These are phyloP conservation scores for Albifimbria verrucaria DNA, from an alignment of 2,329 filamentous ascomycete species.

Conservation along the genomic window DNA sequence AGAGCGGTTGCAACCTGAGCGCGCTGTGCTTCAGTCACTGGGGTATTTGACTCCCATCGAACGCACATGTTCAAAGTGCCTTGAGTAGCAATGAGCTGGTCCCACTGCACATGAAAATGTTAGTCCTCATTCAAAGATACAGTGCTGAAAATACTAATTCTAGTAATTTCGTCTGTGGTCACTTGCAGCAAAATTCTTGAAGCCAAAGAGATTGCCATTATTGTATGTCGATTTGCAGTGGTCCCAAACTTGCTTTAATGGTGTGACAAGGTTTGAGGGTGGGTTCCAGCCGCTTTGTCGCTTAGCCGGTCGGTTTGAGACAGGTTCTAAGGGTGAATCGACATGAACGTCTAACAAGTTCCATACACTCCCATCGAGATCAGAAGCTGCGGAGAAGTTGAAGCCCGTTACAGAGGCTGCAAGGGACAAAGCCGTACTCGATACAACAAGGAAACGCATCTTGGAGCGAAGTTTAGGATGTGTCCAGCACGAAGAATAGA, in stretches of 20 bases:
- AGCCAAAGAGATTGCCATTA: slow-evolving; percentile 16
- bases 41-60: slow-evolving; percentile 38
- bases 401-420: slow-evolving; percentile 18
- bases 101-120: slow-evolving; percentile 16
- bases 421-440: slow-evolving; percentile 14
- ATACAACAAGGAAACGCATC: slow-evolving; percentile 21
- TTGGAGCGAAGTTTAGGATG: slow-evolving; percentile 1
- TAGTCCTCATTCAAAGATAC: background rate
- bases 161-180: background rate
- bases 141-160: background rate
- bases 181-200: slow-evolving; percentile 26
- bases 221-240: slow-evolving; percentile 24
- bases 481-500: background rate
- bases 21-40: slow-evolving; percentile 35
- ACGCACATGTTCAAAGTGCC: slow-evolving; percentile 29
- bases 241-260: slow-evolving; percentile 28
- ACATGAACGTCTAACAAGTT: slow-evolving; percentile 14
- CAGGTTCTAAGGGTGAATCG: slow-evolving; percentile 8
- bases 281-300: slow-evolving; percentile 25
- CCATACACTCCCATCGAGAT: slow-evolving; percentile 27
- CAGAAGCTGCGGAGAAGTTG: slow-evolving; percentile 17
- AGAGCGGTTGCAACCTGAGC: slow-evolving; percentile 30
- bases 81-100: slow-evolving; percentile 24
- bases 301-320: slow-evolving; percentile 22
- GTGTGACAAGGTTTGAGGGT: slow-evolving; percentile 16